A percentile compares a stretch with the other conserved stretches of the same genome.
Evolutionary conservation across 208 protist species (phyloP).

Genomic region (Trypanosoma cruzi): DNA sequence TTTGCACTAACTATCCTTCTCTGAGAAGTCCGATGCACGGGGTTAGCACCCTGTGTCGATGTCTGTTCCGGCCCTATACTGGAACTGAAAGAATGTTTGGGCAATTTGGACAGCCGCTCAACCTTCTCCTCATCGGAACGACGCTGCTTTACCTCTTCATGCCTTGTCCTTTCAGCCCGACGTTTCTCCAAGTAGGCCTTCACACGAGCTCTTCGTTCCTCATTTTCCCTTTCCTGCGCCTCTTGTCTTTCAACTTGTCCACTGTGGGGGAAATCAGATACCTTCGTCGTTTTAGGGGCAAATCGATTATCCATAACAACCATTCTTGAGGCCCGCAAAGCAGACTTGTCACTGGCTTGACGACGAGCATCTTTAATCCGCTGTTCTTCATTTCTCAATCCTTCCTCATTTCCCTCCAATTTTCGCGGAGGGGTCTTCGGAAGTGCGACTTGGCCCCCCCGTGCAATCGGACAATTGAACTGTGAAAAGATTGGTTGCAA

Average conservation of each 20-base stretch:
- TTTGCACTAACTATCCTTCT: no score
- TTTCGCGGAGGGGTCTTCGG: not conserved
- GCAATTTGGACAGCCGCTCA: conserved; percentile 6
- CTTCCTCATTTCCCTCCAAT: conserved; percentile 19
- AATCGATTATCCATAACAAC: conserved; percentile 24
- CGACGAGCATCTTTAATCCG: conserved; percentile 16
- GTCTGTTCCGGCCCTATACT: not conserved
- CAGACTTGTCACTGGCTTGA: conserved; percentile 1
- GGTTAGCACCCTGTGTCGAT: no score
- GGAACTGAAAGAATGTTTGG: not conserved
- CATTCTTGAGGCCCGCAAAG: not conserved
- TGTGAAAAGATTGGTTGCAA: conserved; percentile 33
- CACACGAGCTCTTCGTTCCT: conserved; percentile 67
- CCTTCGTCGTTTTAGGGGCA: not conserved
- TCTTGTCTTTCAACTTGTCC: conserved; percentile 4
- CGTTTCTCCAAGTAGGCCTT: conserved; percentile 62
- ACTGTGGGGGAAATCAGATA: not conserved
- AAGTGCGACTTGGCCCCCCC: not conserved
- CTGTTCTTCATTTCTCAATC: conserved; percentile 39
- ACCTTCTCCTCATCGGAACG: conserved; percentile 15
- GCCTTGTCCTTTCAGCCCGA: conserved; percentile 40
- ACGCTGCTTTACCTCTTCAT: conserved; percentile 35
- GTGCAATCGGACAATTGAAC: no score
- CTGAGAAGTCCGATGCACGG: no score
- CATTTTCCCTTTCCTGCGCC: conserved; percentile 42